Conservation (phyloP, 208 protist genomes). For the Acanthamoeba quina region DNA sequence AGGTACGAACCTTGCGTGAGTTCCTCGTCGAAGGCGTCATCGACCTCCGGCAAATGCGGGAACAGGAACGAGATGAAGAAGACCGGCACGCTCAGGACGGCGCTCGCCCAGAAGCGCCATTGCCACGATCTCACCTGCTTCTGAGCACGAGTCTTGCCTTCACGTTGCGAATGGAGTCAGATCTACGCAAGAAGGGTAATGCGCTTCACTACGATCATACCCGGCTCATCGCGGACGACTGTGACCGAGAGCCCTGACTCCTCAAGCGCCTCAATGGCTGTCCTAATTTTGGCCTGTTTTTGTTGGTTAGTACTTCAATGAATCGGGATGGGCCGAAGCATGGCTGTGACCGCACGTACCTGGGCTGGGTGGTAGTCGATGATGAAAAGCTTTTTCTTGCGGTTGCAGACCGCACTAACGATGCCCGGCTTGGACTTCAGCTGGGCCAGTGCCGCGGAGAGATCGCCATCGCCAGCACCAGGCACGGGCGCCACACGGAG, state of each 20-base stretch:
- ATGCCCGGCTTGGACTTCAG: not conserved
- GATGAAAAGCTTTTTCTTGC: slow-evolving; percentile 14
- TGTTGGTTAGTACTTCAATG: not conserved
- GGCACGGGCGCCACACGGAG: not conserved
- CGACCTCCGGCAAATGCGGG: slow-evolving; percentile 33
- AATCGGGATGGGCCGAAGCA: not conserved
- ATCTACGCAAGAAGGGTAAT: not conserved
- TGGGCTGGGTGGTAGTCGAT: slow-evolving; percentile 21
- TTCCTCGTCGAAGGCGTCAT: slow-evolving; percentile 50
- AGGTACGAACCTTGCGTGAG: not conserved
- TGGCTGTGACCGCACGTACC: not conserved
- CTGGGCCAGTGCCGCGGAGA: not conserved
- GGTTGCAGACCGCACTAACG: not conserved
- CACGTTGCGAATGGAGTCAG: not conserved
- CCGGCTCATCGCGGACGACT: not conserved
- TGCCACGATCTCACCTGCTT: slow-evolving; percentile 41
- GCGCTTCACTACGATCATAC: not conserved
- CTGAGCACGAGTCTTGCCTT: not conserved
- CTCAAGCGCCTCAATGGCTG: not conserved
- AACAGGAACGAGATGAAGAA: slow-evolving; percentile 67
- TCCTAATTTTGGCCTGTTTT: not conserved
- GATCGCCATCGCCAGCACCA: not conserved
- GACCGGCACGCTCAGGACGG: slow-evolving; percentile 61
- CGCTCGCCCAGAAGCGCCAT: slow-evolving; percentile 70
- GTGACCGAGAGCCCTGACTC: not conserved